Percentiles rank a stretch among this genome's conserved stretches.
phyloP scores from a whole-genome alignment of 805 yeast genomes.

The Lipomyces mesembrius region DNA sequence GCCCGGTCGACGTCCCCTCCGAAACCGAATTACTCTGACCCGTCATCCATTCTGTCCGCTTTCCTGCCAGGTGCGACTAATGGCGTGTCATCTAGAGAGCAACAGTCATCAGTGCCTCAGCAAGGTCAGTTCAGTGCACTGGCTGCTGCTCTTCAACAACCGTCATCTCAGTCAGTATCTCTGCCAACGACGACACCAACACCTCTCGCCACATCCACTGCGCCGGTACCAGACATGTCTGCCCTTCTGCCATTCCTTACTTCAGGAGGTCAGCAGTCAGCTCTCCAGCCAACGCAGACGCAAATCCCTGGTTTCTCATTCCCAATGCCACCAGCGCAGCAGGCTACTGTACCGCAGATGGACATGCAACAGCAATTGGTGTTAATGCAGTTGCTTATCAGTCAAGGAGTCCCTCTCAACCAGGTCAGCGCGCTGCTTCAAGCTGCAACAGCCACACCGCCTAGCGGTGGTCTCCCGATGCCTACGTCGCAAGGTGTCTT shows the following conservation, averaged over 20 bases:
- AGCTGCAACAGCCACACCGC: conserved; percentile 28
- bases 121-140: conserved; percentile 7
- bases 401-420: conserved; percentile 43
- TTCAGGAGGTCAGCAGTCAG: conserved; percentile 8
- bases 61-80: conserved; percentile 4
- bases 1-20: conserved; percentile 18
- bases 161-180: conserved; percentile 23
- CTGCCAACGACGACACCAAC: conserved; percentile 21
- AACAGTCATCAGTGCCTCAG: background rate
- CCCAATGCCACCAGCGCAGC: conserved; percentile 9
- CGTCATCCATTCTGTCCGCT: conserved; percentile 10
- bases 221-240: conserved; percentile 28
- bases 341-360: conserved; percentile 12
- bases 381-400: conserved; percentile 49
- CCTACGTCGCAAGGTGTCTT: conserved; percentile 14
- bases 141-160: conserved; percentile 14
- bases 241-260: conserved; percentile 12
- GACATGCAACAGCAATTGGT: conserved; percentile 49
- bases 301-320: conserved; percentile 26
- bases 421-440: conserved; percentile 34
- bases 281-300: conserved; percentile 1
- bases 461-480: conserved; percentile 20
- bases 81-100: background rate
- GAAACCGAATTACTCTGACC: conserved; percentile 8
- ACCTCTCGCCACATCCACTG: conserved; percentile 29